Evolutionary conservation across 169 alveolate species (phyloP).

Genomic region (Plasmodium coatneyi): DNA sequence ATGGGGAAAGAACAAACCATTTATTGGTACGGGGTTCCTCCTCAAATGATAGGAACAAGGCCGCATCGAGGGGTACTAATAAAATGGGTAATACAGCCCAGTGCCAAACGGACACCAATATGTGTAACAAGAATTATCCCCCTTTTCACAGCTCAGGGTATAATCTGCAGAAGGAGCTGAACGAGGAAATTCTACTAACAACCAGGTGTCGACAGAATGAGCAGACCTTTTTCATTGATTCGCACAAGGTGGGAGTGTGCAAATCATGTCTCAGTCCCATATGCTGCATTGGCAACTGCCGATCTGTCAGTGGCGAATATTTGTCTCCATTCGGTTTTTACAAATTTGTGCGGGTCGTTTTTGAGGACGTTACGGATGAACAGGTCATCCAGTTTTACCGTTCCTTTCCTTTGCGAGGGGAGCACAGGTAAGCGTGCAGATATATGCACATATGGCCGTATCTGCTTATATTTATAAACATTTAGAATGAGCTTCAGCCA

Average conservation of each 20-base stretch:
- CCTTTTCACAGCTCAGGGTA: constrained; percentile 41
- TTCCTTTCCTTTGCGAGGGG: constrained; percentile 7
- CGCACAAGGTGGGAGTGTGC: constrained; percentile 38
- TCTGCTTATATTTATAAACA: not conserved
- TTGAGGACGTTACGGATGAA: constrained; percentile 47
- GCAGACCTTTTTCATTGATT: constrained; percentile 53
- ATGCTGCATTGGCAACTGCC: constrained; percentile 61
- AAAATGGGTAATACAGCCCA: not conserved
- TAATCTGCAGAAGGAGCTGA: not conserved
- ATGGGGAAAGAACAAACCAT: not conserved
- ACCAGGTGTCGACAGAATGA: constrained; percentile 36
- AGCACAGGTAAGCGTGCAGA: not conserved
- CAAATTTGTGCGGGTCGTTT: constrained; percentile 51
- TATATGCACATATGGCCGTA: not conserved
- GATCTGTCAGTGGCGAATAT: constrained; percentile 40
- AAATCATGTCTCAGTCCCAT: constrained; percentile 43
- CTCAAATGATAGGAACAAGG: not conserved
- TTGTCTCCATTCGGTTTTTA: constrained; percentile 56
- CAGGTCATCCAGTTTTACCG: constrained; percentile 19
- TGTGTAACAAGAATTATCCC: constrained; percentile 6
- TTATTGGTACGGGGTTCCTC: not conserved
- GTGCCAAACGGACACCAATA: not conserved
- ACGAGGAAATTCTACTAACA: constrained; percentile 46
- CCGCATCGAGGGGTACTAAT: not conserved
- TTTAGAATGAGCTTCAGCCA: not conserved